These are phyloP conservation scores for Trichoderma sp. DNA, from an alignment of 2,329 filamentous ascomycete species.

Conservation along the genomic window DNA sequence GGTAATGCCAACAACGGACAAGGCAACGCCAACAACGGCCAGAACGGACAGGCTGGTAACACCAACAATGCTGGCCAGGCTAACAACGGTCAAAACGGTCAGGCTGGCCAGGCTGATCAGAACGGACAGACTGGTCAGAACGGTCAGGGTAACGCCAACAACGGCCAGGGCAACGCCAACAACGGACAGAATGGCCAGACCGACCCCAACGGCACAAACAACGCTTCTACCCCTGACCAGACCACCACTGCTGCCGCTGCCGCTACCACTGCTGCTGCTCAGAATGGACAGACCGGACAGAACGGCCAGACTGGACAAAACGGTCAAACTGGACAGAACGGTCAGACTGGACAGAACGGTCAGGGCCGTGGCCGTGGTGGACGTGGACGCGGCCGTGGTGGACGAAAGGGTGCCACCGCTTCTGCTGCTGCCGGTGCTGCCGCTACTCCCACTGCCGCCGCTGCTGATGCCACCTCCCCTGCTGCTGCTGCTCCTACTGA, in stretches of 20 bases:
- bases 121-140: background rate
- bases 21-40: background rate
- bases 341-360: background rate
- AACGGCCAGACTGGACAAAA: background rate
- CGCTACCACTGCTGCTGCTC: background rate
- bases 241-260: background rate
- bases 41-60: too few relatives aligned
- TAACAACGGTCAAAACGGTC: background rate
- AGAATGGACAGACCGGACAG: background rate
- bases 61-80: too few relatives aligned
- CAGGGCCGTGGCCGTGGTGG: background rate
- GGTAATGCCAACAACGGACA: constrained; percentile 21
- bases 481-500: background rate
- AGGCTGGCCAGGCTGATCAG: background rate
- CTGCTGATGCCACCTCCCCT: background rate
- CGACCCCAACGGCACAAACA: background rate
- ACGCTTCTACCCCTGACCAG: background rate
- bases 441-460: background rate
- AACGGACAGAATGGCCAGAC: background rate
- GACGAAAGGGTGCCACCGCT: background rate
- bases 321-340: background rate
- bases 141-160: constrained; percentile 1
- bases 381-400: background rate
- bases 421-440: background rate
- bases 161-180: background rate